Conservation (phyloP, 2,329 filamentous ascomycete species). For the Cladosporium oxysporum region DNA sequence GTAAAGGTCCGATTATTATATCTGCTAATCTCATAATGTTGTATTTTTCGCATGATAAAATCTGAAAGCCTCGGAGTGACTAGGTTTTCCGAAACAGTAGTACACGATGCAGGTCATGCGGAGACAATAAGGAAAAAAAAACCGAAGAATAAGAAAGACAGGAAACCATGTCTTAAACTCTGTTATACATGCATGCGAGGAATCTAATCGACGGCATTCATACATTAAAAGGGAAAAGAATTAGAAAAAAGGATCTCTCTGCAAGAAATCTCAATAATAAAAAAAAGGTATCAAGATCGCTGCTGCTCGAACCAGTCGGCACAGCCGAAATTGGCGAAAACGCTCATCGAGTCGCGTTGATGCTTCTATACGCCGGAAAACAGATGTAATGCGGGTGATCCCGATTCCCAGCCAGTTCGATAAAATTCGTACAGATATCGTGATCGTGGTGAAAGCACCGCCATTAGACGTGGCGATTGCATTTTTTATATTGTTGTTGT, state of each 20-base stretch:
- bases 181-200: background rate
- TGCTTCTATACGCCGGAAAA: background rate
- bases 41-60: too few relatives aligned
- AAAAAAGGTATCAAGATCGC: background rate
- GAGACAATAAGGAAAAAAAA: background rate
- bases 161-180: background rate
- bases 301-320: background rate
- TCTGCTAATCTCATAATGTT: too few relatives aligned
- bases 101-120: background rate
- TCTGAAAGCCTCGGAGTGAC: too few relatives aligned
- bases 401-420: background rate
- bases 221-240: background rate
- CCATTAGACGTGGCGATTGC: background rate
- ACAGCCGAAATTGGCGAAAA: conserved; percentile 5
- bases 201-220: background rate
- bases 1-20: too few relatives aligned
- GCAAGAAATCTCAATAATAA: background rate
- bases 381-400: background rate
- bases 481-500: background rate
- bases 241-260: background rate
- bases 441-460: background rate
- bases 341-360: background rate
- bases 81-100: too few relatives aligned
- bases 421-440: conserved; percentile 1
- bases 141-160: background rate